Base-by-base conservation (phyloP, 805 yeast genomes). In the Candida saitoana region DNA sequence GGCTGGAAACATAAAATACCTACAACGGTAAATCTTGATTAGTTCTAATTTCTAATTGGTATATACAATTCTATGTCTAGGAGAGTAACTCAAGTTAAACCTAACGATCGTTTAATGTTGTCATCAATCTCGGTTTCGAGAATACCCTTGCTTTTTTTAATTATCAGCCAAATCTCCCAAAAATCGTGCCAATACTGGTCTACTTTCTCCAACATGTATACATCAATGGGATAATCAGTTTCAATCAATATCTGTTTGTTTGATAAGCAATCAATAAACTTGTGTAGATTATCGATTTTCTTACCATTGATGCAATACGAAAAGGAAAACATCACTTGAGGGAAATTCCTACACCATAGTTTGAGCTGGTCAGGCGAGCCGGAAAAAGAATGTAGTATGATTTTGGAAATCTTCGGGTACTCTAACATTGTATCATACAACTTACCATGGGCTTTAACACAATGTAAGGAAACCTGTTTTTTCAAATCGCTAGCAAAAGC, bases 371-470 rank as follows among this genome's bases (percentile, higher is more conserved):
- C 96, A 0, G 70, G 47, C 2, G 95, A 82, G 0, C 98, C 98
- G 5, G 88, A 79, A 59, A 80, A 93, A 0, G 96, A 87, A 56
- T 91, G 98, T 18, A 93, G 68, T 30, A 87, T 78, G 1, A 89
- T 60, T 2, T 67, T 57, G 2, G 74, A 59, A 8, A 59, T 56
- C 2, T 50, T 49, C 25, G 42, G 42, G 14, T 51, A 55, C 18
- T 48, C 33, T 2, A 40, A 31, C 3, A 79, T 63, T 1, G 56
- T 41, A 12, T 80, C 84, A 40, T 67, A 77, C 11, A 84, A 56
- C 5, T 66, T 54, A 0, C 89, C 87, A 45, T 85, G 90, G 8
- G 85, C 79, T 51, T 84, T 85, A 4, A 91, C 98, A 51, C 90
- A 85, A 56, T 91, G 99, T 0, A 93, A 47, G 3, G 95, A 87